Evolutionary conservation across 768 basidiomycete species (phyloP), one percentile per base, ranked within the genome.

Genomic region (Russula sp.): DNA sequence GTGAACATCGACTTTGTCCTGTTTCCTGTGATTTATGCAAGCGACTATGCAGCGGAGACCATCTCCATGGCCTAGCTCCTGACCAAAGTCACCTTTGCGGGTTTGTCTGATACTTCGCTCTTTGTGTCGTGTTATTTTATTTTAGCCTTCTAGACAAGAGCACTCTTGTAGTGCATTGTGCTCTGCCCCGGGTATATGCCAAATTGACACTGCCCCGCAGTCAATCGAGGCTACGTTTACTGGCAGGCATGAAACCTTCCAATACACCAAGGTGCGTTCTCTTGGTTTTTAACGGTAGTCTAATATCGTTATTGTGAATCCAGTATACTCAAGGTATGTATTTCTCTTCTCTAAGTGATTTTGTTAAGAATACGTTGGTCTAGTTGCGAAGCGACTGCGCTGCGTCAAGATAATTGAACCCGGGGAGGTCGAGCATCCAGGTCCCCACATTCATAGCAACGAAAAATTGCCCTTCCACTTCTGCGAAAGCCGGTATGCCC

Each of bases 141-240:
- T 20, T 34, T 0, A 5, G 13, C 18, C 5, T 29, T 20, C 25
- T 34, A 85, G 84, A 1, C 78, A 85, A 74, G 73, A 76, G n/a
- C 84, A 85, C 67, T 59, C 74, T 14, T 85, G 84, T 60, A 59
- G 65, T 11, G 70, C 75, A 0, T 46, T 73, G 6, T 86, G 84
- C 63, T 65, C 73, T 22, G 72, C 77, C 0, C 67, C 69, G 0
- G 84, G 85, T 1, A 80, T 79, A 22, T 86, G 84, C 58, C 76
- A 83, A 53, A 84, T 86, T 10, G 79, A 84, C 55, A 83, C 79
- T 0, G 74, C 78, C 0, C 85, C 85, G 1, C 80, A 82, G 58
- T 81, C 83, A 0, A 77, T 86, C 32, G 81, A 84, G 65, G 81
- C 83, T 7, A 84, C 83, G 0, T 86, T 85, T 65, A 80, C 78